Evolutionary conservation across 2,329 filamentous ascomycete genomes (phyloP).

Genomic region (Aspergillus sp.): DNA sequence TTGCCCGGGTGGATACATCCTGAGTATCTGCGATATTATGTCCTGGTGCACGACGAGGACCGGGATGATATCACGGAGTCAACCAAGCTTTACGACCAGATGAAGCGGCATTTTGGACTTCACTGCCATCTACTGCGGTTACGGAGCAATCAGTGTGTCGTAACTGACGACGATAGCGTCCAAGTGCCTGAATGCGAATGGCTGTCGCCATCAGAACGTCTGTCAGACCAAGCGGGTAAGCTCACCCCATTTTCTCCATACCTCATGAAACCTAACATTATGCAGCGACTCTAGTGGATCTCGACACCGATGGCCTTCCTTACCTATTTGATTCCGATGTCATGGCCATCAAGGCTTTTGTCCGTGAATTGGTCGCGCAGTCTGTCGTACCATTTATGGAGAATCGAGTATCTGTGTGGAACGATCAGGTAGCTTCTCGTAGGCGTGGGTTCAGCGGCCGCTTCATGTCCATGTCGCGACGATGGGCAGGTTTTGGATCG

Average conservation of each 20-base stretch:
- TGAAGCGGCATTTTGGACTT: constrained; percentile 97
- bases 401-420: constrained; percentile 85
- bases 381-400: constrained; percentile 97
- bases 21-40: constrained; percentile 93
- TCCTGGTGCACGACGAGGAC: constrained; percentile 95
- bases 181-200: constrained; percentile 80
- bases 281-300: constrained; percentile 50
- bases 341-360: constrained; percentile 81
- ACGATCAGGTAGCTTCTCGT: constrained; percentile 91
- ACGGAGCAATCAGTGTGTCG: constrained; percentile 78
- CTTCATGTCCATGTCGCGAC: constrained; percentile 91
- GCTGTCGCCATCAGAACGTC: constrained; percentile 83
- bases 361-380: constrained; percentile 92
- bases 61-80: constrained; percentile 88
- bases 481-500: constrained; percentile 79
- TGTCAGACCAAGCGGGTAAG: constrained; percentile 64
- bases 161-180: constrained; percentile 88
- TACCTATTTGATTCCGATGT: constrained; percentile 93
- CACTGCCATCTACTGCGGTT: constrained; percentile 91
- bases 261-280: constrained; percentile 5
- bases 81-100: constrained; percentile 89
- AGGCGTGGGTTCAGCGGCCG: constrained; percentile 84
- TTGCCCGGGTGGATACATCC: constrained; percentile 85
- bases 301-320: constrained; percentile 65
- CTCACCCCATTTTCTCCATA: neutral